phyloP scores from a whole-genome alignment of 2,329 filamentous ascomycete species.

The Harringtonia lauricola region DNA sequence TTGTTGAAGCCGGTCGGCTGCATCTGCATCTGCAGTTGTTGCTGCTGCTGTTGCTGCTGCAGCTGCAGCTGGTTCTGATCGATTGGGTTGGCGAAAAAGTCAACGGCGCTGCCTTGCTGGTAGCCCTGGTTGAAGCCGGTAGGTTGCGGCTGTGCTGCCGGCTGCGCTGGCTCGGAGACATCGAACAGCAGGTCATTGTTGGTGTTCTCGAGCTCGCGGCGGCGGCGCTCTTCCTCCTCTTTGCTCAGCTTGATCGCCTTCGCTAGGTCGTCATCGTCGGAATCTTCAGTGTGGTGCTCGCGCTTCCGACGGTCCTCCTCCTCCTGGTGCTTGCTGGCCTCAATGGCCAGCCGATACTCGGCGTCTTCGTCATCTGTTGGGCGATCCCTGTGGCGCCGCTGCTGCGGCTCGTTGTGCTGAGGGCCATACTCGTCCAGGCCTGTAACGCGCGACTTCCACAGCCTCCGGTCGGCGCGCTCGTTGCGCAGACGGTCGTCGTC shows the following conservation, averaged over 20 bases:
- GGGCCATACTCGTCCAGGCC: conserved; percentile 74
- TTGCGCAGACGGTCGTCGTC: conserved; percentile 88
- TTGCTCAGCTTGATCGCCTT: conserved; percentile 94
- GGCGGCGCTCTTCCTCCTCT: conserved; percentile 84
- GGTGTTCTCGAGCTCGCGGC: conserved; percentile 60
- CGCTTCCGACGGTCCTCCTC: conserved; percentile 78
- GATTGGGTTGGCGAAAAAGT: conserved; percentile 95
- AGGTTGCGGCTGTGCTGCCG: conserved; percentile 51
- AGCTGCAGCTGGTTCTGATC: conserved; percentile 65
- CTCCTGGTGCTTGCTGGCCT: conserved; percentile 90
- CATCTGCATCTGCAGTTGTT: conserved; percentile 40
- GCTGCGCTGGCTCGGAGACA: conserved; percentile 52
- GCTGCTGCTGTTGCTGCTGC: conserved; percentile 72
- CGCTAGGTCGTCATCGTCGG: conserved; percentile 76
- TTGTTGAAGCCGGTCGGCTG: conserved; percentile 45
- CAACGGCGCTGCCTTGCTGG: conserved; percentile 89
- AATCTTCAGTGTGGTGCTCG: conserved; percentile 41
- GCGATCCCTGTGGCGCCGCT: conserved; percentile 35
- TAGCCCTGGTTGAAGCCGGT: conserved; percentile 96
- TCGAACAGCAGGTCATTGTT: conserved; percentile 65
- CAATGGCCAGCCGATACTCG: conserved; percentile 81
- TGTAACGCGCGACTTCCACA: conserved; percentile 93
- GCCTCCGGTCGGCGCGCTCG: conserved; percentile 82
- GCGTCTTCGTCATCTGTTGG: conserved; percentile 62
- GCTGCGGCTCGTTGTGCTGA: conserved; percentile 26